Conservation (phyloP, 2,329 filamentous ascomycete genomes). For the Fusarium buharicum region DNA sequence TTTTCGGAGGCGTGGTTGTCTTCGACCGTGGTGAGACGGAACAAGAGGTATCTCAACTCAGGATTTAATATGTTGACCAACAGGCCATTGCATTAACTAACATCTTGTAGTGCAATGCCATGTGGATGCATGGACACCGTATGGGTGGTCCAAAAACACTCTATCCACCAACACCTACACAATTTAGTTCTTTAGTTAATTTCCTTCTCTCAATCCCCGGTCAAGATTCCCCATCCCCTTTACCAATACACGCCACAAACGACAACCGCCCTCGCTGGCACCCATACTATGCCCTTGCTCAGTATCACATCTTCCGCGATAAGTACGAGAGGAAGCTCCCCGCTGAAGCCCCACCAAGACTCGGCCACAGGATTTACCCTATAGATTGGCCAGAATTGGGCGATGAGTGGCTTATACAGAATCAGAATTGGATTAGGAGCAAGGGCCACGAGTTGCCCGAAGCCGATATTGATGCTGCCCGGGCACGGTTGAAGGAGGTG, state of each 20-base stretch:
- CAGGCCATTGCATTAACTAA: background rate
- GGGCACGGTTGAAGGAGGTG: background rate
- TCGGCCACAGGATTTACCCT: background rate
- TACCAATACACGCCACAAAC: background rate
- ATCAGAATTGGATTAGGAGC: background rate
- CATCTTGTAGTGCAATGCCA: constrained; percentile 4
- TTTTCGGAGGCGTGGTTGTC: constrained; percentile 23
- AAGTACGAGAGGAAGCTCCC: constrained; percentile 6
- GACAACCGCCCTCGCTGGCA: constrained; percentile 26
- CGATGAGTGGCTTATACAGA: background rate
- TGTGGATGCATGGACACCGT: constrained; percentile 1
- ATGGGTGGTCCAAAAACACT: constrained; percentile 2
- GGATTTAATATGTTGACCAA: no score
- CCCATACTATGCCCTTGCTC: constrained; percentile 2
- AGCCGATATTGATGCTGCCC: background rate
- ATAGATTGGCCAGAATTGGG: constrained; percentile 16
- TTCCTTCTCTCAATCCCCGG: constrained; percentile 1
- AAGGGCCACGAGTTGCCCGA: background rate
- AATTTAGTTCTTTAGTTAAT: constrained; percentile 11
- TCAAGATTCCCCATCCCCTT: background rate
- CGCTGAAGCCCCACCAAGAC: background rate
- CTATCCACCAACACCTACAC: constrained; percentile 8
- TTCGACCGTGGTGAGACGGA: constrained; percentile 25
- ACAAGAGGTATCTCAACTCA: constrained; percentile 2
- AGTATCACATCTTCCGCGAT: constrained; percentile 25